These are phyloP conservation scores for Hordeum pubiflorum DNA, from an alignment of 202 grass and related monocot species.

Conservation along the genomic window DNA sequence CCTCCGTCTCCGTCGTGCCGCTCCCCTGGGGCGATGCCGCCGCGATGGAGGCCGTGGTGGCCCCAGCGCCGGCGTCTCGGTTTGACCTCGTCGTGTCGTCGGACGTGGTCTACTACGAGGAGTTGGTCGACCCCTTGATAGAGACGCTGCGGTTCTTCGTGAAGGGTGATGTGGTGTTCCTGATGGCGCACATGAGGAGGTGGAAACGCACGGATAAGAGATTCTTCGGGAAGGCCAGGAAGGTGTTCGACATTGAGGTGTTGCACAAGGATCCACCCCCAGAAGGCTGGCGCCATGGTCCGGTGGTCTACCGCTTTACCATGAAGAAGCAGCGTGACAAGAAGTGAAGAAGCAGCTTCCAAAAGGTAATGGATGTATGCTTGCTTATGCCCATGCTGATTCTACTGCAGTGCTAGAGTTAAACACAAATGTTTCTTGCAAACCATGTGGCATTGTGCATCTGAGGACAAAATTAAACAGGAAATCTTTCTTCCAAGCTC, in stretches of 20 bases:
- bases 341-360: slow-evolving; percentile 25
- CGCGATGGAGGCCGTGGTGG: slow-evolving; percentile 24
- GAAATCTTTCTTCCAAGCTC: not conserved
- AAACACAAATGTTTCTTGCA: not conserved
- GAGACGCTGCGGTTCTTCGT: slow-evolving; percentile 66
- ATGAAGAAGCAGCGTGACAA: slow-evolving; percentile 34
- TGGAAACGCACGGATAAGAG: slow-evolving; percentile 83
- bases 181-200: slow-evolving; percentile 92
- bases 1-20: slow-evolving; percentile 36
- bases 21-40: slow-evolving; percentile 40
- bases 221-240: slow-evolving; percentile 80
- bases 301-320: slow-evolving; percentile 54
- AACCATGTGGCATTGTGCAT: slow-evolving; percentile 7
- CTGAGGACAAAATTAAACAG: not conserved
- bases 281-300: slow-evolving; percentile 56
- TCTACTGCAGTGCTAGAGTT: not conserved
- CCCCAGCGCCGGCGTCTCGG: not conserved
- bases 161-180: slow-evolving; percentile 53
- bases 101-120: slow-evolving; percentile 85
- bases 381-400: not conserved
- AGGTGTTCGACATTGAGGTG: slow-evolving; percentile 57
- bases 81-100: slow-evolving; percentile 74
- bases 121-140: slow-evolving; percentile 70
- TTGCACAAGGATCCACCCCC: slow-evolving; percentile 64
- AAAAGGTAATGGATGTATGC: slow-evolving; percentile 24